Evolutionary conservation across 1,284 basidiomycete species (phyloP), one percentile per base, ranked within the genome.

Genomic region (Thelephora terrestris): DNA sequence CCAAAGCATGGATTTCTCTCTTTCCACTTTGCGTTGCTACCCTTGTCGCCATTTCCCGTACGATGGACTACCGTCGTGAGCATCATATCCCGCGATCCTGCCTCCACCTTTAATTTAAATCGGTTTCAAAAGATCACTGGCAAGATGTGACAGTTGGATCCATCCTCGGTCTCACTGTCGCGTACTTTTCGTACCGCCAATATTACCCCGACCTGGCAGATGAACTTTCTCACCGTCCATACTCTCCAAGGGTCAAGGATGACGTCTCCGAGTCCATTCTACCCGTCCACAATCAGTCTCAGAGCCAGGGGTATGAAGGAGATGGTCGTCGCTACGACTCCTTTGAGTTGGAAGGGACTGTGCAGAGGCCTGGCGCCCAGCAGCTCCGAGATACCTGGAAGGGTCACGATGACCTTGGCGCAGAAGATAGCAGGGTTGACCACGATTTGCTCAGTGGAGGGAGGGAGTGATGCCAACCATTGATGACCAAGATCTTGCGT

Each of bases 11-110:
- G 92, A 64, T 94, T 25, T 74, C 84, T 0, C 61, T 92, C 2
- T 67, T 78, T 0, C 94, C 93, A 0, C 75, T 95, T 44, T 67
- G 83, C 29, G 91, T 75, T 14, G 93, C 91, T 2, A 72, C 83
- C 1, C 74, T 96, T 37, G 89, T 98, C 23, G 93, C 93, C 2
- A 85, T 97, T 50, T 88, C 85, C n/a, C 79, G 91, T 25, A 91
- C 86, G 0, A 90, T 90, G 84, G 90, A 93, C 64, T 86, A 88
- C 57, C 77, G 90, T 50, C 90, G 88, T 88, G 61, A 57, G 79
- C 69, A 20, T 18, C 39, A n/a, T 20, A 32, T 23, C 40, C 20
- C 34, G 16, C 34, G 18, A 43, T 27, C 38, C 44, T 44, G 16
- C 44, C 45, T 39, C 34, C 48, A 17, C 23, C 36, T 17, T 39